These are phyloP conservation scores for Neurospora cerealis DNA, from an alignment of 495 filamentous ascomycete species.

Conservation along the genomic window DNA sequence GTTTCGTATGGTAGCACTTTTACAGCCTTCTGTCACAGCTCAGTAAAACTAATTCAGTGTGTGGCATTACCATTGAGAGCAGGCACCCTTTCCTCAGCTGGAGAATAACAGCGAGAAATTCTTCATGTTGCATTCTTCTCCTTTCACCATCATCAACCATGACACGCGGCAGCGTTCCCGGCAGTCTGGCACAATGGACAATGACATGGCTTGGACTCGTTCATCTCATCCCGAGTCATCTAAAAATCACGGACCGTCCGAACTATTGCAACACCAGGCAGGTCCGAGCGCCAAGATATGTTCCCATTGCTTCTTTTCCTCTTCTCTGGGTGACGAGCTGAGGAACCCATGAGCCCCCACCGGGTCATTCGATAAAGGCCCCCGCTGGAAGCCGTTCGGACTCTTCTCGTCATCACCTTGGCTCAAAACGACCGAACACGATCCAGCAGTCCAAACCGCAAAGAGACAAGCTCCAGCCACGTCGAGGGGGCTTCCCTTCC, in stretches of 20 bases:
- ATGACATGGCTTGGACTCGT: background rate
- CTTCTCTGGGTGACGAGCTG: background rate
- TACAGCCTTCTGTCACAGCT: background rate
- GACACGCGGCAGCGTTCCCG: background rate
- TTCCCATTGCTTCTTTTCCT: background rate
- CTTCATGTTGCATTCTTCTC: background rate
- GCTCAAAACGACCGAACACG: background rate
- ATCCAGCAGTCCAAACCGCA: background rate
- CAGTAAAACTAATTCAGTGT: too few species aligned
- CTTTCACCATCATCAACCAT: background rate
- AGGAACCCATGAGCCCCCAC: background rate
- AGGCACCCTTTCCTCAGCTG: background rate
- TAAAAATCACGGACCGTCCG: background rate
- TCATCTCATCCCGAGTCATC: background rate
- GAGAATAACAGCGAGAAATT: background rate
- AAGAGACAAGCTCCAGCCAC: background rate
- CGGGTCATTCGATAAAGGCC: background rate
- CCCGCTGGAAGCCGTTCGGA: background rate
- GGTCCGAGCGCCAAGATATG: background rate
- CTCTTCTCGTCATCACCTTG: background rate
- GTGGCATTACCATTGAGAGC: background rate
- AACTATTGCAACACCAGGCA: background rate
- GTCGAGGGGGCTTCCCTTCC: background rate
- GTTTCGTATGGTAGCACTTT: background rate
- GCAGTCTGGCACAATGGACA: background rate